Conservation (phyloP, 78 protist species). For the Dictyostelium intermedium region DNA sequence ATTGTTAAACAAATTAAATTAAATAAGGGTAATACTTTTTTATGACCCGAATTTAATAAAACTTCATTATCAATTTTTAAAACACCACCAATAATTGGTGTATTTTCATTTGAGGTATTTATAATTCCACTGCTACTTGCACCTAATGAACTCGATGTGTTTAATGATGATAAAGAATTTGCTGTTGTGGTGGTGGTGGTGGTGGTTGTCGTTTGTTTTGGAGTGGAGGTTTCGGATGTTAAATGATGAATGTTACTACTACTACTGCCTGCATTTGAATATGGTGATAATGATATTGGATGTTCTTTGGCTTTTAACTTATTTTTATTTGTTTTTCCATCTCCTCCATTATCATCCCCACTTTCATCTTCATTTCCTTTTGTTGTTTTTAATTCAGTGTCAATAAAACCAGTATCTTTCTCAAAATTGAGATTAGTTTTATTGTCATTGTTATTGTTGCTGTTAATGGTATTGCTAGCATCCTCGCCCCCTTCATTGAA, state of each 20-base stretch:
- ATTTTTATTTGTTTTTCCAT: not conserved
- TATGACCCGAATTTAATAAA: not conserved
- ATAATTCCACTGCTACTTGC: not conserved
- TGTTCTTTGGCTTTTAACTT: not conserved
- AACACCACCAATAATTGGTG: not conserved
- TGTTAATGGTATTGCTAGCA: not conserved
- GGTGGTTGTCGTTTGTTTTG: not conserved
- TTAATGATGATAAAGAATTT: not conserved
- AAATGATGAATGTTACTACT: not conserved
- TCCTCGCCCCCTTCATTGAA: no score
- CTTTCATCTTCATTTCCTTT: not conserved
- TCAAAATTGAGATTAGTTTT: not conserved
- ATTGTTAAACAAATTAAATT: conserved; percentile 38
- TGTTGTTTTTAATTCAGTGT: no score
- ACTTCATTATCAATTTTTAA: not conserved
- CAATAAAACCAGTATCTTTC: not conserved
- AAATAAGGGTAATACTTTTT: conserved; percentile 15
- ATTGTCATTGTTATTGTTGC: not conserved
- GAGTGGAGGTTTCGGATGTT: not conserved
- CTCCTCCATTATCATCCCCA: not conserved
- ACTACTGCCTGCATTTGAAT: not conserved
- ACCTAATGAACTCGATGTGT: not conserved
- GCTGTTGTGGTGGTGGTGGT: not conserved
- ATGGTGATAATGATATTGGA: not conserved
- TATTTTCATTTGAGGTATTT: not conserved